Conservation (phyloP, 306 rosid genomes). For the Vicia sativa region DNA sequence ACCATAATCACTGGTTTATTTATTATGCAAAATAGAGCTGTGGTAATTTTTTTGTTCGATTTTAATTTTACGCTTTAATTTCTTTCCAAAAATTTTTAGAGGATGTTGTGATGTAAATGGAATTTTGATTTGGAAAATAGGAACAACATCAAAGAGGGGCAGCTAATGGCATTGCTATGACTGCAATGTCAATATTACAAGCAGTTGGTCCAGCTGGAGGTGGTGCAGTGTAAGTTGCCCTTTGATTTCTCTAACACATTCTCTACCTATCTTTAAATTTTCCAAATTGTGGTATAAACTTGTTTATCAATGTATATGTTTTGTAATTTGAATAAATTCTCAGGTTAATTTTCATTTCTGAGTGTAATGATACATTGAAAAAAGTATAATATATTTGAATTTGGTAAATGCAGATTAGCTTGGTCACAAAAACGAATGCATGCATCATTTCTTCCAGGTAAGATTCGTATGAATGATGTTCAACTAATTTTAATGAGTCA, state of each 20-base stretch:
- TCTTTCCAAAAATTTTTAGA: not conserved
- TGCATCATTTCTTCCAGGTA: conserved; percentile 37
- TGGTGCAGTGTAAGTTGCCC: conserved; percentile 69
- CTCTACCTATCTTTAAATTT: not conserved
- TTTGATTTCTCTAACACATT: not conserved
- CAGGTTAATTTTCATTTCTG: too few species aligned
- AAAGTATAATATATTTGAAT: too few species aligned
- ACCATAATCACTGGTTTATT: conserved; percentile 56
- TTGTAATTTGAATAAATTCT: too few species aligned
- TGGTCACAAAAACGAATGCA: conserved; percentile 31
- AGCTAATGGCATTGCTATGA: conserved; percentile 81
- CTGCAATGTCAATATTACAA: conserved; percentile 74
- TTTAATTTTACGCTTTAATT: not conserved
- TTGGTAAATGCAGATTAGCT: conserved; percentile 36
- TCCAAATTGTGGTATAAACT: not conserved
- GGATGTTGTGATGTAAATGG: not conserved
- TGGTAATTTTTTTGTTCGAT: conserved; percentile 65
- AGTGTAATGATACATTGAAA: too few species aligned
- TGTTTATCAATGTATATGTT: not conserved
- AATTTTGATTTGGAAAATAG: conserved; percentile 45
- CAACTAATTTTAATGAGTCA: too few species aligned
- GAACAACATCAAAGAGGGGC: conserved; percentile 77
- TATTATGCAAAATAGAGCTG: conserved; percentile 69
- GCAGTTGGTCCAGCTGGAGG: conserved; percentile 81
- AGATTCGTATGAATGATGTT: too few species aligned